These are phyloP conservation scores for Aspergillus aculeatus DNA, from an alignment of 2,329 filamentous ascomycete genomes.

Conservation along the genomic window DNA sequence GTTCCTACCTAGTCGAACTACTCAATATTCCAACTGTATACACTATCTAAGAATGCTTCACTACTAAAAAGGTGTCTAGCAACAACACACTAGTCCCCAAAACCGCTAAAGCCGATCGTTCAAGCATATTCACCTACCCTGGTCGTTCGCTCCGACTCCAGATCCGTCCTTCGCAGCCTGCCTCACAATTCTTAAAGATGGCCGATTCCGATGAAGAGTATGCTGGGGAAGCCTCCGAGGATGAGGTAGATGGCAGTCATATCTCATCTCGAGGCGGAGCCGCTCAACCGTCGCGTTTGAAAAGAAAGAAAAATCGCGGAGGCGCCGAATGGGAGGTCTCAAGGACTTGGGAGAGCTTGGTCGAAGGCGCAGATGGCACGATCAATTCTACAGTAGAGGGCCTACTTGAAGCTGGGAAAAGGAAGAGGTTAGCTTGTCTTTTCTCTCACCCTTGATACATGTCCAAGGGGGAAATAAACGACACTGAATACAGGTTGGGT, in stretches of 20 bases:
- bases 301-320: slow-evolving; percentile 40
- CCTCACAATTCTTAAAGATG: slow-evolving; percentile 27
- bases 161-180: neutral
- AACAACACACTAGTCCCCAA: neutral
- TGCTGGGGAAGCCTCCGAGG: slow-evolving; percentile 49
- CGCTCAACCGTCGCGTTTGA: slow-evolving; percentile 28
- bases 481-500: neutral
- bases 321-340: slow-evolving; percentile 49
- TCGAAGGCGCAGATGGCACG: slow-evolving; percentile 76
- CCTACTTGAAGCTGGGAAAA: slow-evolving; percentile 77
- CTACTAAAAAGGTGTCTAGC: neutral
- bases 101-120: neutral
- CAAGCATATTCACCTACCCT: neutral
- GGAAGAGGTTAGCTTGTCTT: slow-evolving; percentile 56
- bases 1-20: no score
- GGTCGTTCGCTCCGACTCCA: neutral
- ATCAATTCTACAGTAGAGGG: slow-evolving; percentile 71
- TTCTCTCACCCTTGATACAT: neutral
- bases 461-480: neutral
- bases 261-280: slow-evolving; percentile 30
- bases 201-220: slow-evolving; percentile 54
- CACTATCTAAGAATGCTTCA: no score
- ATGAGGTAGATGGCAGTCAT: slow-evolving; percentile 41
- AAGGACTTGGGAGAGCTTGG: slow-evolving; percentile 64
- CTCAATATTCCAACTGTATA: no score